phyloP scores from a whole-genome alignment of 495 filamentous ascomycete species.

The Wilcoxina mikolae region DNA sequence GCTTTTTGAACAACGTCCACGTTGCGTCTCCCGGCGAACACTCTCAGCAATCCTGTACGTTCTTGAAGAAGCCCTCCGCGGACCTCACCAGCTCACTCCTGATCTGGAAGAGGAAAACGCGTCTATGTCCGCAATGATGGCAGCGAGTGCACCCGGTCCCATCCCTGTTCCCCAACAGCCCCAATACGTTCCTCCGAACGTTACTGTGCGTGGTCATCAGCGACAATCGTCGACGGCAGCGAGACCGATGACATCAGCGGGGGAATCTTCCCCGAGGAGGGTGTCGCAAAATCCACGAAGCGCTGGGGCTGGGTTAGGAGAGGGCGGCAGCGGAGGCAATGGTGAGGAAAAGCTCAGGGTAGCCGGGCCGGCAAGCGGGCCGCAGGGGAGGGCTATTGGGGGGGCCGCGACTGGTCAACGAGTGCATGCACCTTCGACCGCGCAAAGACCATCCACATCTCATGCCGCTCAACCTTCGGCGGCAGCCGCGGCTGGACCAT shows the following conservation, averaged over 20 bases:
- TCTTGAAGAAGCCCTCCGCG: constrained; percentile 77
- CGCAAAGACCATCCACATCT: constrained; percentile 3
- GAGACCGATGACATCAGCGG: constrained; percentile 4
- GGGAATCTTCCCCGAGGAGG: background rate
- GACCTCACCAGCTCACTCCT: constrained; percentile 68
- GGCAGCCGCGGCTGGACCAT: background rate
- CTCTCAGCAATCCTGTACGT: constrained; percentile 75
- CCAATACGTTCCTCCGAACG: constrained; percentile 7
- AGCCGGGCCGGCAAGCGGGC: background rate
- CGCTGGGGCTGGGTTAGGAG: background rate
- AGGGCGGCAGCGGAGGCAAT: background rate
- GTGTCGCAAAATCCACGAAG: background rate
- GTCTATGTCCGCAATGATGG: constrained; percentile 71
- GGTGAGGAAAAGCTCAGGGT: background rate
- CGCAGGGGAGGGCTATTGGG: constrained; percentile 2
- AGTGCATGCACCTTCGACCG: constrained; percentile 1
- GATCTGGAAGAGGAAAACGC: constrained; percentile 84
- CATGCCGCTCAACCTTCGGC: background rate
- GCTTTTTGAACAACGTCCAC: constrained; percentile 13
- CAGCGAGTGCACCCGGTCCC: constrained; percentile 39
- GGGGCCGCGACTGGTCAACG: background rate
- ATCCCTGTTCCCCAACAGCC: constrained; percentile 30
- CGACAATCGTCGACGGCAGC: constrained; percentile 18
- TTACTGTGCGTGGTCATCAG: constrained; percentile 14
- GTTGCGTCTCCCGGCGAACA: constrained; percentile 46